Conservation (phyloP, 441 rosid species). For the Mallotus repandus region DNA sequence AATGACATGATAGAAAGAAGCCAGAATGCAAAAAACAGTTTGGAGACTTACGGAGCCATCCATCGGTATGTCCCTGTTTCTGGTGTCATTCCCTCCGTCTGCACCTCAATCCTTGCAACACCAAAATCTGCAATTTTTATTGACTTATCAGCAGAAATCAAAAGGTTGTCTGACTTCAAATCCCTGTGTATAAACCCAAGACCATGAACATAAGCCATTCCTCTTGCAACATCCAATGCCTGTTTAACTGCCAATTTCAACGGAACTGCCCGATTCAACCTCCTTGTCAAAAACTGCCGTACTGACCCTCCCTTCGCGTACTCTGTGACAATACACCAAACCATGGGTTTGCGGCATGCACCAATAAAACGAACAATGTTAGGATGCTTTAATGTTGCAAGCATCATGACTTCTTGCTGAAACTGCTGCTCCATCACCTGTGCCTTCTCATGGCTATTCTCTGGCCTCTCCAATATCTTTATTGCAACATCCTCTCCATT, state of each 20-base stretch:
- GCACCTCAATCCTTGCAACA: conserved; percentile 95
- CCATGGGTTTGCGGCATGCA: conserved; percentile 84
- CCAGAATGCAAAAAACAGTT: conserved; percentile 8
- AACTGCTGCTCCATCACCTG: conserved; percentile 93
- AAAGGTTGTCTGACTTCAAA: conserved; percentile 90
- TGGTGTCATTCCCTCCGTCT: conserved; percentile 98
- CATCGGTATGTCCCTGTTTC: conserved; percentile 98
- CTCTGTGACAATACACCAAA: conserved; percentile 96
- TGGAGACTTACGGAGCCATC: conserved; percentile 96
- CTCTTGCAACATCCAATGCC: conserved; percentile 94
- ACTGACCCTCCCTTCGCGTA: conserved; percentile 99
- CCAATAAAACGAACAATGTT: conserved; percentile 93
- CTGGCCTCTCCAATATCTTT: conserved; percentile 89
- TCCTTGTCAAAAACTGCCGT: conserved; percentile 71
- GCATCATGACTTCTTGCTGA: conserved; percentile 97
- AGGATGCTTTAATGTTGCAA: conserved; percentile 76
- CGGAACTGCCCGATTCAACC: conserved; percentile 80
- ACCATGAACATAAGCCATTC: conserved; percentile 90
- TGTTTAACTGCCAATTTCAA: conserved; percentile 89
- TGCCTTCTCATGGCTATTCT: conserved; percentile 58
- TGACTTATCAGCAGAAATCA: conserved; percentile 80
- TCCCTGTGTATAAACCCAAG: conserved; percentile 87
- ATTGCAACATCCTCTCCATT: conserved; percentile 92
- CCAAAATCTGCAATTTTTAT: conserved; percentile 98
- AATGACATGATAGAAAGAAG: conserved; percentile 6